These are phyloP conservation scores for Stagonosporopsis rhizophila DNA, from an alignment of 2,329 filamentous ascomycete genomes.

Conservation along the genomic window DNA sequence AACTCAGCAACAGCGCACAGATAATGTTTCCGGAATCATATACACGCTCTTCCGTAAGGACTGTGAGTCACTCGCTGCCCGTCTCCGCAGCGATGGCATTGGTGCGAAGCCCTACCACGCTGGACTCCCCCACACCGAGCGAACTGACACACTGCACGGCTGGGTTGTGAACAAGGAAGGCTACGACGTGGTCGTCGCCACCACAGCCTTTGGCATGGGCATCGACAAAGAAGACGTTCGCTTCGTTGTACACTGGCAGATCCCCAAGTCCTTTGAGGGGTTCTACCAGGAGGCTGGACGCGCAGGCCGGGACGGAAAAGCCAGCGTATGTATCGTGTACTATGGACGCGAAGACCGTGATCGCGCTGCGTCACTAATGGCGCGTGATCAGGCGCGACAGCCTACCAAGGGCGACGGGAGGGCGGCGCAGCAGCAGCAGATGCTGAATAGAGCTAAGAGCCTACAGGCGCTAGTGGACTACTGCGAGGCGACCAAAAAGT, in stretches of 20 bases:
- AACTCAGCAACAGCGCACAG: constrained; percentile 57
- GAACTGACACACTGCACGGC: constrained; percentile 72
- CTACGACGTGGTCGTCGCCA: constrained; percentile 93
- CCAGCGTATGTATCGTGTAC: constrained; percentile 85
- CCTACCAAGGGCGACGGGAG: constrained; percentile 50
- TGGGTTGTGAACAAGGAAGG: constrained; percentile 77
- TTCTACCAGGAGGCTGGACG: constrained; percentile 96
- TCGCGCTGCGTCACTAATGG: constrained; percentile 66
- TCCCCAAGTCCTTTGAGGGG: constrained; percentile 92
- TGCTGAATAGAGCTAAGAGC: constrained; percentile 52
- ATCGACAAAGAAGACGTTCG: constrained; percentile 96
- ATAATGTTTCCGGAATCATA: constrained; percentile 78
- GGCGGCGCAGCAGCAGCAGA: constrained; percentile 44
- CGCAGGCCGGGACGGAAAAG: constrained; percentile 87
- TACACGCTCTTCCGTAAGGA: constrained; percentile 79
- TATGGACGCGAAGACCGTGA: constrained; percentile 89
- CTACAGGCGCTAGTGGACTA: constrained; percentile 72
- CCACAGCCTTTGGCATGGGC: constrained; percentile 96
- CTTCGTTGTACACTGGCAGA: constrained; percentile 93
- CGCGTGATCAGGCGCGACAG: constrained; percentile 57
- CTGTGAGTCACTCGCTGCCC: constrained; percentile 73
- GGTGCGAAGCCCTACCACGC: constrained; percentile 78
- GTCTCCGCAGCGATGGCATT: constrained; percentile 71
- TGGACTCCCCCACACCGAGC: constrained; percentile 69
- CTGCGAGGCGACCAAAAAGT: constrained; percentile 77